Conservation (phyloP, 2,329 filamentous ascomycete genomes). For the Neocucurbitaria cava region DNA sequence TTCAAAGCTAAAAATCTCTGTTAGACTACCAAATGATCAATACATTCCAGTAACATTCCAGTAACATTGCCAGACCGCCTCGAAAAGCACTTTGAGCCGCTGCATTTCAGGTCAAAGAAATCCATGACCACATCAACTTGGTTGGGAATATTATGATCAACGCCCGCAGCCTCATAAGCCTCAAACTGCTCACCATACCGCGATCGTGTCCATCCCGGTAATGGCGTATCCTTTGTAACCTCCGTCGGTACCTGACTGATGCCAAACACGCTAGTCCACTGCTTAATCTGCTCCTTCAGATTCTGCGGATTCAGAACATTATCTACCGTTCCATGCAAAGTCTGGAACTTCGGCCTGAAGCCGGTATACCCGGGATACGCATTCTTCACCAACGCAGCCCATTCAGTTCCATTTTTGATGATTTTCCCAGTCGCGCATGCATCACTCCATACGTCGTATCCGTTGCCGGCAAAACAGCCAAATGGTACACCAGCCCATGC, state of each 20-base stretch:
- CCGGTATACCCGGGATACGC: constrained; percentile 42
- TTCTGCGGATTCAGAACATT: constrained; percentile 41
- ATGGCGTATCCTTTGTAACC: constrained; percentile 33
- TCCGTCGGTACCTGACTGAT: constrained; percentile 29
- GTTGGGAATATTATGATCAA: constrained; percentile 42
- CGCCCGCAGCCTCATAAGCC: constrained; percentile 39
- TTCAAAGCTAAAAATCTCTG: no score
- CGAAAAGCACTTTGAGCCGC: constrained; percentile 23
- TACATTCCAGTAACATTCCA: no score
- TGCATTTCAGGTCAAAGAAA: constrained; percentile 42
- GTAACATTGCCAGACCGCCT: constrained; percentile 2
- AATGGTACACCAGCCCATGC: constrained; percentile 46
- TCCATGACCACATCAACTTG: constrained; percentile 40
- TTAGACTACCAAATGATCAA: background rate
- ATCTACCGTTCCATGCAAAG: constrained; percentile 38
- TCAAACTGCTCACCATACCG: constrained; percentile 41
- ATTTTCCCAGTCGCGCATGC: constrained; percentile 41
- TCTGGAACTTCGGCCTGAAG: constrained; percentile 42
- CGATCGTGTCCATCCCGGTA: constrained; percentile 39
- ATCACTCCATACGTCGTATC: constrained; percentile 42
- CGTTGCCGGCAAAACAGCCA: constrained; percentile 43
- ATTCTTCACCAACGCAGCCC: constrained; percentile 35
- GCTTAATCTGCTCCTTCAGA: constrained; percentile 43
- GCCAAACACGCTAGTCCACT: constrained; percentile 43
- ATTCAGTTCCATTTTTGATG: constrained; percentile 39